A percentile compares a stretch with the other conserved stretches of the same genome.
phyloP scores from a whole-genome alignment of 164 flowering plant genomes.

The Magnolia kwangsiensis region DNA sequence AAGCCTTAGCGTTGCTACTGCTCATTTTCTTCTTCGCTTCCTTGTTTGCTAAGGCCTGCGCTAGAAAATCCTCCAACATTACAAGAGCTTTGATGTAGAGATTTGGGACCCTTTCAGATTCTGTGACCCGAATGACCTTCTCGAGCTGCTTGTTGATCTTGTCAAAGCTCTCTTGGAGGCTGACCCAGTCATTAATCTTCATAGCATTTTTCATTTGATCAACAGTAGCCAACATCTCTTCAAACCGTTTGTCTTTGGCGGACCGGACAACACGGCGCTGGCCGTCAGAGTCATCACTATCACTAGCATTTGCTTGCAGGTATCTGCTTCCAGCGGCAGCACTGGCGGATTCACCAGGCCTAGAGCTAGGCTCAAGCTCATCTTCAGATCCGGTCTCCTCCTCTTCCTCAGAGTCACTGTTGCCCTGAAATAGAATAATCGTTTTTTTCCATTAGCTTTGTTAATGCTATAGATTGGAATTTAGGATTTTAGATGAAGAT shows the following conservation, averaged over 20 bases:
- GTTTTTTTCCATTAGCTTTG: background rate
- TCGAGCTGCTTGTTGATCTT: slow-evolving; percentile 86
- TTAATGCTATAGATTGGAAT: background rate
- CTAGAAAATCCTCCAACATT: slow-evolving; percentile 76
- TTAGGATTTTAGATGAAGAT: background rate
- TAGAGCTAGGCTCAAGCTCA: slow-evolving; percentile 19
- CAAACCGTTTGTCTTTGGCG: slow-evolving; percentile 70
- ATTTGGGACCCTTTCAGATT: slow-evolving; percentile 54
- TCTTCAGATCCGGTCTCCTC: slow-evolving; percentile 34
- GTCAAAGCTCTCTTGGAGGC: slow-evolving; percentile 77
- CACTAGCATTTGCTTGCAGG: slow-evolving; percentile 40
- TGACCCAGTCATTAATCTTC: slow-evolving; percentile 96
- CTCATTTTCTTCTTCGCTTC: slow-evolving; percentile 96
- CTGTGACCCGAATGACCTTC: slow-evolving; percentile 80
- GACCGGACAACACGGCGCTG: slow-evolving; percentile 68
- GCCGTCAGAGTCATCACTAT: slow-evolving; percentile 69
- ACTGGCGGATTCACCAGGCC: slow-evolving; percentile 27
- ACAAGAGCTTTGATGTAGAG: slow-evolving; percentile 76
- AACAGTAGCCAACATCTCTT: slow-evolving; percentile 65
- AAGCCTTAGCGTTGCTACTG: slow-evolving; percentile 74
- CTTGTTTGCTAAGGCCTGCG: slow-evolving; percentile 74
- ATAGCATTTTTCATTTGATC: slow-evolving; percentile 89
- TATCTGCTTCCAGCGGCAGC: slow-evolving; percentile 39
- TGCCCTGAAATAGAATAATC: slow-evolving; percentile 30
- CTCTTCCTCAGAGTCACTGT: slow-evolving; percentile 53